Conservation (phyloP, 2,329 filamentous ascomycete species). For the Trichoderma atrobrunneum region DNA sequence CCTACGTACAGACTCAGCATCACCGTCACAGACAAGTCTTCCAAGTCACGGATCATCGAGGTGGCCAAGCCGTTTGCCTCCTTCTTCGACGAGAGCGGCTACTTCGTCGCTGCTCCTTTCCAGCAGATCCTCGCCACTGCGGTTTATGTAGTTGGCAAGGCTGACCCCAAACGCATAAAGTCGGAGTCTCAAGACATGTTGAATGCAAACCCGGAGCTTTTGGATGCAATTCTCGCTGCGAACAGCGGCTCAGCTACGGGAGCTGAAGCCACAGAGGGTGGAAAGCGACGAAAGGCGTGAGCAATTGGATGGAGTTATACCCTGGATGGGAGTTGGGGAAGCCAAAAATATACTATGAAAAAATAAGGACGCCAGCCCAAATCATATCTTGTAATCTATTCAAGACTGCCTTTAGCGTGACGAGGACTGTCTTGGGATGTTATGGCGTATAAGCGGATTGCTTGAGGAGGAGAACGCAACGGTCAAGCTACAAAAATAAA, state of each 20-base stretch:
- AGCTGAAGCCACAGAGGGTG: constrained; percentile 36
- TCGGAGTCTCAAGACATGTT: constrained; percentile 37
- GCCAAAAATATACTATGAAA: neutral
- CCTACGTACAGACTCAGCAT: constrained; percentile 78
- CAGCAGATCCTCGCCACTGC: constrained; percentile 72
- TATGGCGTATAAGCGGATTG: neutral
- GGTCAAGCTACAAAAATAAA: neutral
- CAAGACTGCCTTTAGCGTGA: neutral
- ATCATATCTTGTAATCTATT: neutral
- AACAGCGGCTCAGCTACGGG: constrained; percentile 30
- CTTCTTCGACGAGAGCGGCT: constrained; percentile 73
- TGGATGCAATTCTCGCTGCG: constrained; percentile 47
- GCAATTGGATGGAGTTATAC: neutral
- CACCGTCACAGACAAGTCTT: constrained; percentile 44
- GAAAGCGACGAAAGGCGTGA: constrained; percentile 48
- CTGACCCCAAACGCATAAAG: constrained; percentile 59
- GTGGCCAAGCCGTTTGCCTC: constrained; percentile 64
- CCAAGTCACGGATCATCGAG: constrained; percentile 45
- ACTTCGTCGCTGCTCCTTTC: constrained; percentile 72
- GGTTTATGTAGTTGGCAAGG: constrained; percentile 62
- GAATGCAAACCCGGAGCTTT: constrained; percentile 44
- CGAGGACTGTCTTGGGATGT: neutral
- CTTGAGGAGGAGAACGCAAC: neutral
- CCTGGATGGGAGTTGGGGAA: neutral
- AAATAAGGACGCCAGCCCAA: neutral